A percentile compares a stretch with the other conserved stretches of the same genome.
Conservation (phyloP, 2,329 filamentous ascomycete species). For the Phyllachora maydis region DNA sequence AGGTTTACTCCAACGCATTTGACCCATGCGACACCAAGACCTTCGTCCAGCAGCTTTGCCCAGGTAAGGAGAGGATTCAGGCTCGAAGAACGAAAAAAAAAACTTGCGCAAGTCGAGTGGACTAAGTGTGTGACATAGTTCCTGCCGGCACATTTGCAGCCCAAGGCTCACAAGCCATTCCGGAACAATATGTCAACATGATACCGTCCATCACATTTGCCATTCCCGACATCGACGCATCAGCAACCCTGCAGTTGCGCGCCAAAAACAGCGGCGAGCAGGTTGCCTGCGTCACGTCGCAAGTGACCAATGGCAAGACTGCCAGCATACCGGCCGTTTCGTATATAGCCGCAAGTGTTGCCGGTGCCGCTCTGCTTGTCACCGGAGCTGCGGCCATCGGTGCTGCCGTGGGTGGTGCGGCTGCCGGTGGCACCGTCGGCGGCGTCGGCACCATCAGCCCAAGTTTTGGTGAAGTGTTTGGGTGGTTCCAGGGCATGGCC, state of each 20-base stretch:
- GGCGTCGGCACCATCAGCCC: conserved; percentile 47
- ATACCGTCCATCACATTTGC: conserved; percentile 82
- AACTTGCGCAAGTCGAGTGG: too few relatives aligned
- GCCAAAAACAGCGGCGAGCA: conserved; percentile 34
- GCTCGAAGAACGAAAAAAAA: too few relatives aligned
- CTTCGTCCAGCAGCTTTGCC: conserved; percentile 58
- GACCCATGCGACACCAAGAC: conserved; percentile 57
- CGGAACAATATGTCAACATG: conserved; percentile 44
- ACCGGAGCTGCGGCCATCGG: conserved; percentile 51
- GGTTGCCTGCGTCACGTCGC: conserved; percentile 66
- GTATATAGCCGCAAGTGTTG: conserved; percentile 67
- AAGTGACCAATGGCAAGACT: conserved; percentile 75
- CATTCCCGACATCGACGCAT: conserved; percentile 74
- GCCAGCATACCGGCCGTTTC: conserved; percentile 54
- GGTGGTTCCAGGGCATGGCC: conserved; percentile 84
- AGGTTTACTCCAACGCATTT: conserved; percentile 62
- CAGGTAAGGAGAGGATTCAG: conserved; percentile 35
- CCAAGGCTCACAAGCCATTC: conserved; percentile 49
- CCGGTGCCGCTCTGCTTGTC: conserved; percentile 61
- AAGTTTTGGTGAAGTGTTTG: conserved; percentile 66
- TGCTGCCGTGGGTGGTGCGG: conserved; percentile 28
- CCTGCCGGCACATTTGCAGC: conserved; percentile 58
- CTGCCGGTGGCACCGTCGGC: conserved; percentile 20
- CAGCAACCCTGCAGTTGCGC: conserved; percentile 59
- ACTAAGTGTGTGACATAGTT: too few relatives aligned